phyloP scores from a whole-genome alignment of 2,329 filamentous ascomycete species.

The Phoma sp. region DNA sequence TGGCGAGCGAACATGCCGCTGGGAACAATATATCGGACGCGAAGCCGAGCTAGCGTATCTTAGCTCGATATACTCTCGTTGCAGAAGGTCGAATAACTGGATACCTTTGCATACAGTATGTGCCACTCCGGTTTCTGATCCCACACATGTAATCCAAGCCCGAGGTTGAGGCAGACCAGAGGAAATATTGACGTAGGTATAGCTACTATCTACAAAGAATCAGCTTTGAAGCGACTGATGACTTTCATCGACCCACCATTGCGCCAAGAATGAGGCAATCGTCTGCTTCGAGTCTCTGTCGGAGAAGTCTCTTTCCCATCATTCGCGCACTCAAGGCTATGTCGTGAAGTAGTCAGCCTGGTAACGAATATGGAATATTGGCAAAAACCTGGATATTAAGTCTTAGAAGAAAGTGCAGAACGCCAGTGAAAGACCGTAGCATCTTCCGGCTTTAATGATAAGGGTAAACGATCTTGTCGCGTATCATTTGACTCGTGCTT shows the following conservation, averaged over 20 bases:
- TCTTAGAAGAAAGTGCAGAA: too few species aligned
- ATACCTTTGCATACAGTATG: conserved; percentile 31
- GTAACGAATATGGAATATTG: too few species aligned
- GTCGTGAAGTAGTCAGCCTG: too few species aligned
- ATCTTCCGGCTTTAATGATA: too few species aligned
- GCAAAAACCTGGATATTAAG: too few species aligned
- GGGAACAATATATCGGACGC: conserved; percentile 34
- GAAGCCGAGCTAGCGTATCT: conserved; percentile 27
- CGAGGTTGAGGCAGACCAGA: conserved; percentile 27
- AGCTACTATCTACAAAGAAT: conserved; percentile 20
- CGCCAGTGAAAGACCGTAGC: too few species aligned
- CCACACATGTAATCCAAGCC: conserved; percentile 37
- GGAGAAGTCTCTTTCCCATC: conserved; percentile 32
- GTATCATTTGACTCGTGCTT: too few species aligned
- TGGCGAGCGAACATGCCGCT: conserved; percentile 32
- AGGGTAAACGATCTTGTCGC: too few species aligned
- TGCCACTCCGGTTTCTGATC: conserved; percentile 37
- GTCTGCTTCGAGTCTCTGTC: conserved; percentile 30
- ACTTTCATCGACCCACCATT: conserved; percentile 21
- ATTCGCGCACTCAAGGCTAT: conserved; percentile 25
- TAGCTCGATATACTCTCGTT: background rate
- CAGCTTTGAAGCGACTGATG: background rate
- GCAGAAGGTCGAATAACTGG: background rate
- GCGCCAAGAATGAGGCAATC: conserved; percentile 39
- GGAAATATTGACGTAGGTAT: conserved; percentile 30